These are phyloP conservation scores for Cylindrotheca fusiformis DNA, from an alignment of 108 stramenopile genomes.

Conservation along the genomic window DNA sequence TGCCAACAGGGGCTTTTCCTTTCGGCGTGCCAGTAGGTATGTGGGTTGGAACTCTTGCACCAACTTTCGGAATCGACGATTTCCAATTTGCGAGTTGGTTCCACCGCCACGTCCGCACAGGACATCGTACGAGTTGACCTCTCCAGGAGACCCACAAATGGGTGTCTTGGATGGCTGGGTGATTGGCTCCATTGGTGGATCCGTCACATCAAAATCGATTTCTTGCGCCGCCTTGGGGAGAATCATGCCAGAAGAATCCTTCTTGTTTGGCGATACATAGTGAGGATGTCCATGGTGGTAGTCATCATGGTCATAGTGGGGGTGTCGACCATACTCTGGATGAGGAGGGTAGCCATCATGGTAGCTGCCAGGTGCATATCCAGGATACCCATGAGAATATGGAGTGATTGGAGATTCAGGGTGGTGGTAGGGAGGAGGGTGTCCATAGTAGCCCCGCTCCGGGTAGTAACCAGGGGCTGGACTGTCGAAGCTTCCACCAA, in stretches of 20 bases:
- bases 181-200: constrained; percentile 67
- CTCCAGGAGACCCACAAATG: constrained; percentile 48
- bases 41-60: constrained; percentile 86
- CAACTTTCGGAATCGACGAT: constrained; percentile 77
- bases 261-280: constrained; percentile 15
- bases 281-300: constrained; percentile 18
- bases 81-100: constrained; percentile 87
- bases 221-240: constrained; percentile 71
- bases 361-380: constrained; percentile 33
- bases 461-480: constrained; percentile 36
- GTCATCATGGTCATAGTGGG: constrained; percentile 16
- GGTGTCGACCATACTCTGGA: constrained; percentile 18
- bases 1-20: constrained; percentile 84
- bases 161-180: constrained; percentile 48
- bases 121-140: constrained; percentile 74
- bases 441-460: constrained; percentile 49
- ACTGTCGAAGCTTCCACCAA: constrained; percentile 49
- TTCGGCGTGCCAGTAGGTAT: constrained; percentile 78
- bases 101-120: constrained; percentile 85
- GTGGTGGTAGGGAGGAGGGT: constrained; percentile 27
- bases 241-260: constrained; percentile 34
- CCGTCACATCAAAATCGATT: constrained; percentile 76
- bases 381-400: constrained; percentile 9
- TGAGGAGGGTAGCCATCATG: constrained; percentile 38
- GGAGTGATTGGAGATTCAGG: constrained; percentile 25